These are phyloP conservation scores for Aureobasidium sp. DNA, from an alignment of 2,329 filamentous ascomycete species.

Conservation along the genomic window DNA sequence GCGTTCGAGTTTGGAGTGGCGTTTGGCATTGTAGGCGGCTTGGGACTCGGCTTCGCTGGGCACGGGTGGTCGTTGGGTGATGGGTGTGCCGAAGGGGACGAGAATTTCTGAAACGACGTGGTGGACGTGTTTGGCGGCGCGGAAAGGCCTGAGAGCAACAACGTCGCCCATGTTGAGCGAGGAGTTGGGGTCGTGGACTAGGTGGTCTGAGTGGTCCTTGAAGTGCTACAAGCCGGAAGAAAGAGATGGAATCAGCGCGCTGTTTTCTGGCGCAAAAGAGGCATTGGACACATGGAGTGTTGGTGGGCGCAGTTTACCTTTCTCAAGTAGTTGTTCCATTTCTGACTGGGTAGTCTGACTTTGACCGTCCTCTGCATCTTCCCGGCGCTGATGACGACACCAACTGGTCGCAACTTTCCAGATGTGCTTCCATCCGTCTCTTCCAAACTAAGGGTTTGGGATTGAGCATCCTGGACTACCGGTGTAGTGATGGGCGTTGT, in stretches of 20 bases:
- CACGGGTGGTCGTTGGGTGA: constrained; percentile 56
- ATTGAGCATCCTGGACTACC: neutral
- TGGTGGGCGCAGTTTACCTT: constrained; percentile 46
- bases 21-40: constrained; percentile 45
- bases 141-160: constrained; percentile 62
- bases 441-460: neutral
- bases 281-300: neutral
- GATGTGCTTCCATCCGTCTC: neutral
- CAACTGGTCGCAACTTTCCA: constrained; percentile 24
- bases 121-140: constrained; percentile 56
- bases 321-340: constrained; percentile 63
- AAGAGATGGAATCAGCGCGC: neutral
- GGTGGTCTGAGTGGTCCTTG: constrained; percentile 52
- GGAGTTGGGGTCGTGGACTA: constrained; percentile 70
- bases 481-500: neutral
- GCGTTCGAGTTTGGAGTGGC: constrained; percentile 46
- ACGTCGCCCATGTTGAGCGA: constrained; percentile 68
- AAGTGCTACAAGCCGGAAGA: constrained; percentile 45
- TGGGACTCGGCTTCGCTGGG: constrained; percentile 56
- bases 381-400: constrained; percentile 69
- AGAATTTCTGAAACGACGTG: constrained; percentile 70
- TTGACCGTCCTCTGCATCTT: constrained; percentile 72
- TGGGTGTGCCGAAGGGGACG: constrained; percentile 56
- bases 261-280: neutral
- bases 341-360: constrained; percentile 60